A percentile compares a stretch with the other conserved stretches of the same genome.
phyloP scores from a whole-genome alignment of 1,284 basidiomycete genomes.

The Mycena sp. region DNA sequence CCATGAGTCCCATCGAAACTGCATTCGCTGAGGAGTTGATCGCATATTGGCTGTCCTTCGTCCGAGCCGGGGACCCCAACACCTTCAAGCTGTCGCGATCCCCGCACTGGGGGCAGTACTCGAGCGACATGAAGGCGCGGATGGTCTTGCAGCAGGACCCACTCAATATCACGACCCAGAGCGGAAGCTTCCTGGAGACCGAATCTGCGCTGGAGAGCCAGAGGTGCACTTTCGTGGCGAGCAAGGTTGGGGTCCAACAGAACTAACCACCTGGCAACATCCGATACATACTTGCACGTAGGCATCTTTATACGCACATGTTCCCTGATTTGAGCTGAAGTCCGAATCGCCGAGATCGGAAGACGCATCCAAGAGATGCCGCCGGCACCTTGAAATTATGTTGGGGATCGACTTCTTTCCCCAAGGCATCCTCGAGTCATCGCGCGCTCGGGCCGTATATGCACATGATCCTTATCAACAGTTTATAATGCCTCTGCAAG shows the following conservation, averaged over 20 bases:
- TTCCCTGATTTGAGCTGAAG: too few relatives aligned
- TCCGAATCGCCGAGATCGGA: too few relatives aligned
- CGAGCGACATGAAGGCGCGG: slow-evolving; percentile 38
- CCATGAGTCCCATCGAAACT: slow-evolving; percentile 50
- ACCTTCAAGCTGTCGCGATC: slow-evolving; percentile 58
- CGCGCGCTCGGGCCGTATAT: too few relatives aligned
- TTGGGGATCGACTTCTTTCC: too few relatives aligned
- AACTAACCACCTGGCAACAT: too few relatives aligned
- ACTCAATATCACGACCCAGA: slow-evolving; percentile 40
- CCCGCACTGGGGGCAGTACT: slow-evolving; percentile 54
- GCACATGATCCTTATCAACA: too few relatives aligned
- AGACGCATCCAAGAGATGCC: too few relatives aligned
- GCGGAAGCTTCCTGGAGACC: slow-evolving; percentile 54
- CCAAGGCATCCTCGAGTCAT: too few relatives aligned
- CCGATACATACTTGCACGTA: too few relatives aligned
- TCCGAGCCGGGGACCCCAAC: slow-evolving; percentile 60
- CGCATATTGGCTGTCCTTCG: slow-evolving; percentile 70
- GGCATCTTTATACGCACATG: too few relatives aligned
- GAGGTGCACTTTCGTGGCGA: slow-evolving; percentile 47
- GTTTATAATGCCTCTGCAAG: too few relatives aligned
- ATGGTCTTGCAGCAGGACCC: slow-evolving; percentile 58
- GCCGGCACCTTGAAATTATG: too few relatives aligned
- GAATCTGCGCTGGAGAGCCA: slow-evolving; percentile 50
- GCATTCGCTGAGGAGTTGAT: slow-evolving; percentile 65
- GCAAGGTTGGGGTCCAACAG: slow-evolving; percentile 14